These are phyloP conservation scores for Coemansia sp. DNA, from an alignment of 192 early-diverging fungal genomes.

Conservation along the genomic window DNA sequence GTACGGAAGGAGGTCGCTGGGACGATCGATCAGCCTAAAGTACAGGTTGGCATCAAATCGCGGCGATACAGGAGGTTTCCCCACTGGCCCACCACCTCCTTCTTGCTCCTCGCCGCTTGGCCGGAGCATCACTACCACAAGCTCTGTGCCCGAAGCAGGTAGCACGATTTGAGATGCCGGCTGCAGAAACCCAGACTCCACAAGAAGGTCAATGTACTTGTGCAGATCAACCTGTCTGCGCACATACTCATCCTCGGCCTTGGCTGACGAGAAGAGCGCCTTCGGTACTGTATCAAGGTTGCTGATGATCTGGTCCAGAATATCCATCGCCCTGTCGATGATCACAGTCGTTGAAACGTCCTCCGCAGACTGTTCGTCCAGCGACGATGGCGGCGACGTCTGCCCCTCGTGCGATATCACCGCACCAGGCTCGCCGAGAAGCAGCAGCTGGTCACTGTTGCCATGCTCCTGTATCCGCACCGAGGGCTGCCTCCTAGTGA, in stretches of 20 bases:
- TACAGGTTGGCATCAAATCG: conserved; percentile 68
- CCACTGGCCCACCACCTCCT: no score
- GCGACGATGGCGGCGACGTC: not conserved
- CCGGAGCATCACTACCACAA: conserved; percentile 75
- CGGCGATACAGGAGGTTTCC: not conserved
- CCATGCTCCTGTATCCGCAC: conserved; percentile 31
- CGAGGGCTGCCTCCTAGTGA: not conserved
- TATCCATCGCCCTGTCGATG: conserved; percentile 25
- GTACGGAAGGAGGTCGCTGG: conserved; percentile 76
- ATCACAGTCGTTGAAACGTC: conserved; percentile 10
- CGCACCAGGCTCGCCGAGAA: not conserved
- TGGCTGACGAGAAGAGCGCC: conserved; percentile 31
- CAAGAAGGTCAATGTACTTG: conserved; percentile 70
- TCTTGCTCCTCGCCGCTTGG: conserved; percentile 41
- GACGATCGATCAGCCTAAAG: conserved; percentile 83
- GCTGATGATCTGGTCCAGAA: conserved; percentile 41
- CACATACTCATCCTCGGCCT: conserved; percentile 50
- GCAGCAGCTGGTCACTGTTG: conserved; percentile 1
- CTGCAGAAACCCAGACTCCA: conserved; percentile 68
- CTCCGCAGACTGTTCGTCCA: conserved; percentile 7
- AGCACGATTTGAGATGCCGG: conserved; percentile 54
- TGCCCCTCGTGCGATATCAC: not conserved
- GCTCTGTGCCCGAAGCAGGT: conserved; percentile 62
- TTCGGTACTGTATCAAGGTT: conserved; percentile 37
- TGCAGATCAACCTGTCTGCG: conserved; percentile 59